Percentiles rank a stretch among this genome's conserved stretches.
phyloP scores from a whole-genome alignment of 139 green algal species.

The Nannochloris sp. region DNA sequence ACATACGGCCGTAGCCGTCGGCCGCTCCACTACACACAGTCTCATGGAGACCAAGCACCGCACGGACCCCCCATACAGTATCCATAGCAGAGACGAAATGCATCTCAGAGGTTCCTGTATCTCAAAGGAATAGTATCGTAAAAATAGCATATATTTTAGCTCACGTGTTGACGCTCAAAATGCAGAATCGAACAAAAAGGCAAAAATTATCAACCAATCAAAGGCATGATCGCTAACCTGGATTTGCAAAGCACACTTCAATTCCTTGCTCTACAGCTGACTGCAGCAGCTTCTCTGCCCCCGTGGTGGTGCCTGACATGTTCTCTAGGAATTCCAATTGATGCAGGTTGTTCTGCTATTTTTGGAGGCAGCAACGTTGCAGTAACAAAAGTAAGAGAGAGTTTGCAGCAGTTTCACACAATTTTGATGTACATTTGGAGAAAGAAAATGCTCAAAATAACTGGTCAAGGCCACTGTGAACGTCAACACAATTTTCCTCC shows the following conservation, averaged over 20 bases:
- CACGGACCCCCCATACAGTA: slow-evolving; percentile 30
- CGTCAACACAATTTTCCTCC: too few relatives aligned
- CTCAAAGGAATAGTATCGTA: neutral
- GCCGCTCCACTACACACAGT: slow-evolving; percentile 69
- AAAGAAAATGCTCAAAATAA: too few relatives aligned
- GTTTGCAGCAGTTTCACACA: too few relatives aligned
- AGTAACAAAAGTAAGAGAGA: too few relatives aligned
- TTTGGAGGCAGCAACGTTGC: too few relatives aligned
- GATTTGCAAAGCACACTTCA: slow-evolving; percentile 63
- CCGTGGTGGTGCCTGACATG: neutral
- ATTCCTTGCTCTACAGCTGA: slow-evolving; percentile 33
- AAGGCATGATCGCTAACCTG: slow-evolving; percentile 18
- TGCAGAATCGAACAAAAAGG: too few relatives aligned
- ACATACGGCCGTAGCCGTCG: slow-evolving; percentile 68
- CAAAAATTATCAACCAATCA: too few relatives aligned
- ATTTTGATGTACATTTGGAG: neutral
- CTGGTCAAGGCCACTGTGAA: too few relatives aligned
- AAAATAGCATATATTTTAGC: neutral
- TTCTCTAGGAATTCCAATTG: too few relatives aligned
- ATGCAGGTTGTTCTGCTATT: too few relatives aligned
- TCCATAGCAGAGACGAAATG: slow-evolving; percentile 35
- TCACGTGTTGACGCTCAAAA: too few relatives aligned
- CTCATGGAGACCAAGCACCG: slow-evolving; percentile 77
- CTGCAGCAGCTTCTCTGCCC: slow-evolving; percentile 28
- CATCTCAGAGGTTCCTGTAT: slow-evolving; percentile 30